Evolutionary conservation across 2,329 filamentous ascomycete species (phyloP).

Genomic region (Apiospora hydei): DNA sequence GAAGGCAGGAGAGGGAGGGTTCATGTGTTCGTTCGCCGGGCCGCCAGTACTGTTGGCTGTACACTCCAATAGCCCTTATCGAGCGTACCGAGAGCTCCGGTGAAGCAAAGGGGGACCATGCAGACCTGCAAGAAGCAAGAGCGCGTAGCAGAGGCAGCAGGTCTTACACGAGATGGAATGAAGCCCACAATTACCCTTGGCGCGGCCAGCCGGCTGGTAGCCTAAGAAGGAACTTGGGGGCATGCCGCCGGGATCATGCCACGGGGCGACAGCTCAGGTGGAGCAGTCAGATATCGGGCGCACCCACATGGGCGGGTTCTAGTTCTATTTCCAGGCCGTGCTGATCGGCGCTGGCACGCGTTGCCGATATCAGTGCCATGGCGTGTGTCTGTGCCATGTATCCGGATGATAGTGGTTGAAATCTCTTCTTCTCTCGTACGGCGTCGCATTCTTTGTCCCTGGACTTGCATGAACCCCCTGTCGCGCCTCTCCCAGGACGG

Average conservation of each 20-base stretch:
- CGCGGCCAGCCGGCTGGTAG: slow-evolving; percentile 1
- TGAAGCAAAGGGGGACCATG: neutral
- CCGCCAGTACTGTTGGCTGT: neutral
- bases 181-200: slow-evolving; percentile 11
- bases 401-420: neutral
- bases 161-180: slow-evolving; percentile 3
- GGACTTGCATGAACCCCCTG: slow-evolving; percentile 5
- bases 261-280: slow-evolving; percentile 13
- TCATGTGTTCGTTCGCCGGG: neutral
- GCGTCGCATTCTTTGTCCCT: neutral
- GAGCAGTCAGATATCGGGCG: slow-evolving; percentile 18
- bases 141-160: neutral
- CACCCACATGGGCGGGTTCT: neutral
- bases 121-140: neutral
- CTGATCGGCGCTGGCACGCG: slow-evolving; percentile 10
- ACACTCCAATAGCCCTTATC: neutral
- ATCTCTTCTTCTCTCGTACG: neutral
- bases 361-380: slow-evolving; percentile 2
- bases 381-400: neutral
- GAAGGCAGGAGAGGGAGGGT: neutral
- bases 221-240: slow-evolving; percentile 15
- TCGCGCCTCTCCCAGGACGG: neutral
- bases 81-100: neutral
- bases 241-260: slow-evolving; percentile 2
- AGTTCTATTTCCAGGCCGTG: slow-evolving; percentile 9